A percentile compares a stretch with the other conserved stretches of the same genome.
These are phyloP conservation scores for Cyclocybe cylindracea DNA, from an alignment of 768 basidiomycete species.

Conservation along the genomic window DNA sequence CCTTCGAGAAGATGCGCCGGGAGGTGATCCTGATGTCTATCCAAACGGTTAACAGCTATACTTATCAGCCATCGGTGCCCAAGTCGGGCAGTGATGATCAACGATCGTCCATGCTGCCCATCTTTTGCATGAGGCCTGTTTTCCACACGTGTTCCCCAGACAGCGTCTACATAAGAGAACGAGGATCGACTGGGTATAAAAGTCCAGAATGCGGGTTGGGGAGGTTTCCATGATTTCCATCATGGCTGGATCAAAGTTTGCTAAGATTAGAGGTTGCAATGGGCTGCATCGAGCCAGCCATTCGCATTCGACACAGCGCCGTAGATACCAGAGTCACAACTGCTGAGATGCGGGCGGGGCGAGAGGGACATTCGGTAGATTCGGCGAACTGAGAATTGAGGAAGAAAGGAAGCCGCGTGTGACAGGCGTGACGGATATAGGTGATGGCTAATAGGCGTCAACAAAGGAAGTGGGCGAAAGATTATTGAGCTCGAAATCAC, in stretches of 20 bases:
- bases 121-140: not conserved
- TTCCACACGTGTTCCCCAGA: slow-evolving; percentile 5
- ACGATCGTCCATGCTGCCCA: slow-evolving; percentile 10
- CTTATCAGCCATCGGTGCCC: not conserved
- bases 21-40: too few species aligned
- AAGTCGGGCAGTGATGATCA: slow-evolving; percentile 1
- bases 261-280: too few species aligned
- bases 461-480: slow-evolving; percentile 28
- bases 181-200: too few species aligned
- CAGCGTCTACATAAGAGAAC: too few species aligned
- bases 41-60: too few species aligned
- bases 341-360: not conserved
- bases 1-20: too few species aligned
- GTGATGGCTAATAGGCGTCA: slow-evolving; percentile 27
- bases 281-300: too few species aligned
- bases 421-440: slow-evolving; percentile 13
- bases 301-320: too few species aligned
- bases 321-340: not conserved
- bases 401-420: not conserved
- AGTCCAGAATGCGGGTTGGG: too few species aligned
- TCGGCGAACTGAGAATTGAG: not conserved
- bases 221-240: too few species aligned
- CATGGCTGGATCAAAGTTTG: too few species aligned
- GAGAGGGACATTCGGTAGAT: not conserved
- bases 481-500: slow-evolving; percentile 26